Evolutionary conservation across 495 filamentous ascomycete genomes (phyloP).

Genomic region (Thermochaetoides thermophila): DNA sequence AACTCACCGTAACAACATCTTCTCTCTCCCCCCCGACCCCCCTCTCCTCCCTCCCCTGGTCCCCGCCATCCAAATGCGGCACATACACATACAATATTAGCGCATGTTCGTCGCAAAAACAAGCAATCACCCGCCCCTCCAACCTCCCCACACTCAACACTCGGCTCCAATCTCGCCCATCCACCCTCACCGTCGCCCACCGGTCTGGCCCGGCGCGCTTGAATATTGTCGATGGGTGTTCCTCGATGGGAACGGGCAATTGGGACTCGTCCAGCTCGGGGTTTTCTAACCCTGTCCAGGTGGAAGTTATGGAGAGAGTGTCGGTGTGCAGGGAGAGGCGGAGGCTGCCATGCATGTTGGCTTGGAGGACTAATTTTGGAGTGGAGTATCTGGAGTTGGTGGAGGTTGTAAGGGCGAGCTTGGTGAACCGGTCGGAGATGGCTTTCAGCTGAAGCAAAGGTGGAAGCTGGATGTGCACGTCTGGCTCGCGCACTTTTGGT

Average conservation of each 20-base stretch:
- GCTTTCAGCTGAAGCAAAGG: slow-evolving; percentile 70
- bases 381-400: slow-evolving; percentile 7
- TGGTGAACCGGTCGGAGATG: slow-evolving; percentile 88
- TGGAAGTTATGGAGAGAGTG: slow-evolving; percentile 60
- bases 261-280: slow-evolving; percentile 66
- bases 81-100: slow-evolving; percentile 89
- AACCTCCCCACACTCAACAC: slow-evolving; percentile 81
- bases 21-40: too few relatives aligned
- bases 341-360: slow-evolving; percentile 84
- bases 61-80: slow-evolving; percentile 49
- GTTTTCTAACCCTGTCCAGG: slow-evolving; percentile 72
- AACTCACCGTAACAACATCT: not conserved
- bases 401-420: slow-evolving; percentile 39
- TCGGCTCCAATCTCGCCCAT: slow-evolving; percentile 80
- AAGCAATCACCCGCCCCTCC: slow-evolving; percentile 83
- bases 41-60: too few relatives aligned
- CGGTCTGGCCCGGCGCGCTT: slow-evolving; percentile 42
- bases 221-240: slow-evolving; percentile 63
- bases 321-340: slow-evolving; percentile 63
- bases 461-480: slow-evolving; percentile 85
- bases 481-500: slow-evolving; percentile 76
- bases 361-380: slow-evolving; percentile 57
- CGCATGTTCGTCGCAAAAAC: slow-evolving; percentile 63
- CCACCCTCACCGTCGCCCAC: slow-evolving; percentile 78
- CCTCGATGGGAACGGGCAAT: slow-evolving; percentile 46